phyloP scores from a whole-genome alignment of 805 yeast species.

The Ogataea thermomethanolica region DNA sequence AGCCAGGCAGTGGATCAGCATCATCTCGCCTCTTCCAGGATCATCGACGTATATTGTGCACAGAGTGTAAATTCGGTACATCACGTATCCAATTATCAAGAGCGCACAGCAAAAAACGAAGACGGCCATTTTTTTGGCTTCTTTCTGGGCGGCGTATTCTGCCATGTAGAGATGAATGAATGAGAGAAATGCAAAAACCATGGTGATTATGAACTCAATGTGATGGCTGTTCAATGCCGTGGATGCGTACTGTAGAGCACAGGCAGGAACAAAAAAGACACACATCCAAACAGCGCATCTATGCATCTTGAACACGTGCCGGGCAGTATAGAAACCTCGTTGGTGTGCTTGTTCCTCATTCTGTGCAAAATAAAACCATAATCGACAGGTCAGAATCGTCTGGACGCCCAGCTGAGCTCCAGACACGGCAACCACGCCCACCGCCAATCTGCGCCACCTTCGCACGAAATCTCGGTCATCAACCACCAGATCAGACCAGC shows the following conservation, averaged over 20 bases:
- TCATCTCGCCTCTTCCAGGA: slow-evolving; percentile 41
- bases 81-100: slow-evolving; percentile 38
- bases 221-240: slow-evolving; percentile 37
- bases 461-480: too few relatives aligned
- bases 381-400: too few relatives aligned
- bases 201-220: slow-evolving; percentile 42
- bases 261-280: slow-evolving; percentile 41
- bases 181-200: slow-evolving; percentile 25
- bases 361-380: too few relatives aligned
- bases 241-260: slow-evolving; percentile 43
- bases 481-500: too few relatives aligned
- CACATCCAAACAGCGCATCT: slow-evolving; percentile 30
- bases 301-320: slow-evolving; percentile 38
- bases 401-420: too few relatives aligned
- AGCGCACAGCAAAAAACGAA: slow-evolving; percentile 27
- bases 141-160: slow-evolving; percentile 39
- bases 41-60: slow-evolving; percentile 32
- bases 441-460: too few relatives aligned
- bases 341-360: too few relatives aligned
- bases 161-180: slow-evolving; percentile 35
- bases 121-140: slow-evolving; percentile 10
- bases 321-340: slow-evolving; percentile 18
- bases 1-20: slow-evolving; percentile 40
- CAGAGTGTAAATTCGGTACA: slow-evolving; percentile 39
- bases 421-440: too few relatives aligned